Conservation (phyloP, 345 rosid genomes). For the Rhodamnia argentea region DNA sequence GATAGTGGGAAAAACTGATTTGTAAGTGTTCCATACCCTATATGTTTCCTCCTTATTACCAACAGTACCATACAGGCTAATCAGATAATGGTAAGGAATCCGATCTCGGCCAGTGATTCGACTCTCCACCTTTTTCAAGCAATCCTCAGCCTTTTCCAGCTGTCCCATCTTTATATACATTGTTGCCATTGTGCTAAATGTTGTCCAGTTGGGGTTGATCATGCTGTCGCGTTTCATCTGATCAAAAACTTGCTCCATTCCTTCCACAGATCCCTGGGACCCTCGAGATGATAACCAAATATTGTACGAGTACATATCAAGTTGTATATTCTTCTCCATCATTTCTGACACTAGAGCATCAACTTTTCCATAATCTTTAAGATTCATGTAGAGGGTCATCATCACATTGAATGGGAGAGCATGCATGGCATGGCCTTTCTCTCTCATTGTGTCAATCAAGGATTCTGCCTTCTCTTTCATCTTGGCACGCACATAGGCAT, state of each 20-base stretch:
- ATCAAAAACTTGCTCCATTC: constrained; percentile 70
- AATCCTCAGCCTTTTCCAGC: constrained; percentile 69
- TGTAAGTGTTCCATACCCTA: constrained; percentile 78
- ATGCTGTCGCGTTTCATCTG: constrained; percentile 54
- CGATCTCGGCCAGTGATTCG: constrained; percentile 75
- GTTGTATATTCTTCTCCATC: constrained; percentile 53
- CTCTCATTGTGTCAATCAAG: constrained; percentile 54
- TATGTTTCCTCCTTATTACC: constrained; percentile 63
- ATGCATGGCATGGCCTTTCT: constrained; percentile 44
- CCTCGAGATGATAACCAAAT: constrained; percentile 90
- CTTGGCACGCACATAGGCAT: constrained; percentile 54
- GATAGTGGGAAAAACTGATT: constrained; percentile 58
- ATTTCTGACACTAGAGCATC: constrained; percentile 64
- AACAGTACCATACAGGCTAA: constrained; percentile 65
- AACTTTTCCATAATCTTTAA: constrained; percentile 63
- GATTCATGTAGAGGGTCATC: constrained; percentile 95
- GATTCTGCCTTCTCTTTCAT: constrained; percentile 66
- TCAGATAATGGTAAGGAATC: constrained; percentile 79
- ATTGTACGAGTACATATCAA: constrained; percentile 83
- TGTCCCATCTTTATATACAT: constrained; percentile 77
- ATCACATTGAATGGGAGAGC: constrained; percentile 87
- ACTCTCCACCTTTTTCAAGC: constrained; percentile 69
- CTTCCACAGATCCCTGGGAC: constrained; percentile 50
- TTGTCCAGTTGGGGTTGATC: constrained; percentile 77
- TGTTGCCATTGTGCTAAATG: constrained; percentile 88